phyloP scores from a whole-genome alignment of 1,139 yeast species.

The Suhomyces chickasaworum region DNA sequence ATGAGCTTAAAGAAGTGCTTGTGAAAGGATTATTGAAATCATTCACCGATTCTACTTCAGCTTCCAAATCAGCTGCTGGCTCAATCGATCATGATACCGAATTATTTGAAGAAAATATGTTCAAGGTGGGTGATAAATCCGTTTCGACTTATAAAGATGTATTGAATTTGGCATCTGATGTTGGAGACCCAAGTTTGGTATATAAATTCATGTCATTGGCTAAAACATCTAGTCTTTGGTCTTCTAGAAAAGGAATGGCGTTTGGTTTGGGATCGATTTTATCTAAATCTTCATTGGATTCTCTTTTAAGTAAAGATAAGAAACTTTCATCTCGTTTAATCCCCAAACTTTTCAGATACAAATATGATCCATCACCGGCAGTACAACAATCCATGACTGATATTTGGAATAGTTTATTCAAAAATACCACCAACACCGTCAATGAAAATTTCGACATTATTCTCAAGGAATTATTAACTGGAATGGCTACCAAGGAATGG shows the following conservation, averaged over 20 bases:
- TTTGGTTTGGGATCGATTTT: slow-evolving; percentile 87
- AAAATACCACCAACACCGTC: slow-evolving; percentile 60
- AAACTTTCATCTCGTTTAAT: slow-evolving; percentile 61
- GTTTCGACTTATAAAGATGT: slow-evolving; percentile 89
- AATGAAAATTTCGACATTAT: slow-evolving; percentile 58
- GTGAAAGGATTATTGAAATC: slow-evolving; percentile 76
- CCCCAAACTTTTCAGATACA: slow-evolving; percentile 81
- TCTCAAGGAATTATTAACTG: slow-evolving; percentile 60
- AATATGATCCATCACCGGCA: slow-evolving; percentile 77
- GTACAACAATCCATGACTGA: slow-evolving; percentile 85
- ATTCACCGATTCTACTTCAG: slow-evolving; percentile 69
- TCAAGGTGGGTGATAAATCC: slow-evolving; percentile 82
- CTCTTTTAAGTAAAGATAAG: slow-evolving; percentile 56
- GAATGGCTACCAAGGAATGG: slow-evolving; percentile 90
- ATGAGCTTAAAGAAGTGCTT: slow-evolving; percentile 67
- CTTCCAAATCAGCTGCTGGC: slow-evolving; percentile 59
- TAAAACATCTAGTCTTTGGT: slow-evolving; percentile 85
- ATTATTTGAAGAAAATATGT: slow-evolving; percentile 77
- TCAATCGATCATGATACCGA: slow-evolving; percentile 78
- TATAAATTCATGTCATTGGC: slow-evolving; percentile 95
- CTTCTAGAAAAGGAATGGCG: slow-evolving; percentile 91
- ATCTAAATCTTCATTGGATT: slow-evolving; percentile 74
- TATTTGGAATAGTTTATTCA: slow-evolving; percentile 78
- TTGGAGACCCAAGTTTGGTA: slow-evolving; percentile 92
- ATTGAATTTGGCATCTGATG: slow-evolving; percentile 83